Percentiles rank a stretch among this genome's conserved stretches.
Conservation (phyloP, 306 rosid genomes). For the Prosopis cineraria region DNA sequence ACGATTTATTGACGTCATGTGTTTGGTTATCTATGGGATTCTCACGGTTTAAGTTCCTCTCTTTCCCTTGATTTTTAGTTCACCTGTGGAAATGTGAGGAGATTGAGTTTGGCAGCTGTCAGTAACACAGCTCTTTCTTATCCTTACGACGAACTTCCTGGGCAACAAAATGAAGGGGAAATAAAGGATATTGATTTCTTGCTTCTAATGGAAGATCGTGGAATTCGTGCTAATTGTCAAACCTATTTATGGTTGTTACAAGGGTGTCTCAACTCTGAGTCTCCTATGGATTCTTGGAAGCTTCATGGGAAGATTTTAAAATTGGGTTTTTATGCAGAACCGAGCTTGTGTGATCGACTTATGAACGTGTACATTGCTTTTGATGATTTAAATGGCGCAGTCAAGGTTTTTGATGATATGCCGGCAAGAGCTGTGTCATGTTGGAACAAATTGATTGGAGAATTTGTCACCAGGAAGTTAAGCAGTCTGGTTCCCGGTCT, state of each 20-base stretch:
- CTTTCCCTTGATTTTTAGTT: constrained; percentile 36
- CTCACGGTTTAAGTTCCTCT: not conserved
- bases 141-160: constrained; percentile 34
- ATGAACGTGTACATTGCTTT: constrained; percentile 50
- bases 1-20: not conserved
- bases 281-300: constrained; percentile 51
- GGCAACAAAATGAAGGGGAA: constrained; percentile 35
- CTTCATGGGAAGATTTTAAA: constrained; percentile 75
- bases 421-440: constrained; percentile 44
- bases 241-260: constrained; percentile 77
- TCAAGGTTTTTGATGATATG: constrained; percentile 65
- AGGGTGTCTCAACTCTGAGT: constrained; percentile 57
- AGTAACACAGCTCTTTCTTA: constrained; percentile 42
- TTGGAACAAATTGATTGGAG: constrained; percentile 70
- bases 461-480: constrained; percentile 43
- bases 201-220: constrained; percentile 67
- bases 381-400: constrained; percentile 51
- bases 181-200: constrained; percentile 51
- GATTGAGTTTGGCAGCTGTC: constrained; percentile 44
- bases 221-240: constrained; percentile 71
- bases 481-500: constrained; percentile 40
- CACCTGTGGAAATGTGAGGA: constrained; percentile 26
- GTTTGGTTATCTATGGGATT: not conserved
- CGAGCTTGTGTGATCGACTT: constrained; percentile 48
- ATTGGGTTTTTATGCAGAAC: constrained; percentile 57